These are phyloP conservation scores for Neurospora sp. DNA, from an alignment of 495 filamentous ascomycete genomes.

Conservation along the genomic window DNA sequence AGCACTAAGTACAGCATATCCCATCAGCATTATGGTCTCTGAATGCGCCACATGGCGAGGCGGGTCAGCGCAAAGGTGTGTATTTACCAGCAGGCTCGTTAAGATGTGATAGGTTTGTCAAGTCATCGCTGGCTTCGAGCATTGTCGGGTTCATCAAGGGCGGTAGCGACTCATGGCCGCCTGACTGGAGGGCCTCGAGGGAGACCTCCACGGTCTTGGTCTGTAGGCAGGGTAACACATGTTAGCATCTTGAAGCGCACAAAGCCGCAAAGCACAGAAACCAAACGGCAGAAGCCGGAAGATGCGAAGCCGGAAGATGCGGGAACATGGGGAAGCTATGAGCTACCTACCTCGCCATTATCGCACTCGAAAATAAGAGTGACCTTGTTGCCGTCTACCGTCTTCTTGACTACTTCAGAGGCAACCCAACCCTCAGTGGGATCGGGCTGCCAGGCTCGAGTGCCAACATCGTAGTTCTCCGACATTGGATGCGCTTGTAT, in stretches of 20 bases:
- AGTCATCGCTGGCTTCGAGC: constrained; percentile 96
- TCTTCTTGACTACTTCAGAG: constrained; percentile 86
- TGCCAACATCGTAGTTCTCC: constrained; percentile 94
- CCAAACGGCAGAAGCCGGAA: not conserved
- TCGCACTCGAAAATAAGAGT: constrained; percentile 74
- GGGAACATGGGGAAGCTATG: not conserved
- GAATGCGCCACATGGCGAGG: not conserved
- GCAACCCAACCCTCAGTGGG: constrained; percentile 91
- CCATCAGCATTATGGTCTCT: constrained; percentile 24
- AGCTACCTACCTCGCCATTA: constrained; percentile 74
- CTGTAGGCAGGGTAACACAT: constrained; percentile 31
- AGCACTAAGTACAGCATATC: constrained; percentile 50
- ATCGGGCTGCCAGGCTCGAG: constrained; percentile 97
- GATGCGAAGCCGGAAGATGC: not conserved
- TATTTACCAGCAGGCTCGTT: constrained; percentile 92
- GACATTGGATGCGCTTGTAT: constrained; percentile 53
- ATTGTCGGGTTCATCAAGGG: constrained; percentile 97
- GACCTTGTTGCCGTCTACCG: constrained; percentile 75
- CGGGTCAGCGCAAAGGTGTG: not conserved
- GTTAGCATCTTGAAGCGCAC: constrained; percentile 14
- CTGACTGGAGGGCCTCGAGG: constrained; percentile 59
- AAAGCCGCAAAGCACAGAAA: not conserved
- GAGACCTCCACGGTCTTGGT: constrained; percentile 75
- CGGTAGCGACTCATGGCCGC: constrained; percentile 63
- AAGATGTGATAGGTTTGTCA: constrained; percentile 94